Conservation (phyloP, 2,329 filamentous ascomycete species). For the Colletotrichum sp. region DNA sequence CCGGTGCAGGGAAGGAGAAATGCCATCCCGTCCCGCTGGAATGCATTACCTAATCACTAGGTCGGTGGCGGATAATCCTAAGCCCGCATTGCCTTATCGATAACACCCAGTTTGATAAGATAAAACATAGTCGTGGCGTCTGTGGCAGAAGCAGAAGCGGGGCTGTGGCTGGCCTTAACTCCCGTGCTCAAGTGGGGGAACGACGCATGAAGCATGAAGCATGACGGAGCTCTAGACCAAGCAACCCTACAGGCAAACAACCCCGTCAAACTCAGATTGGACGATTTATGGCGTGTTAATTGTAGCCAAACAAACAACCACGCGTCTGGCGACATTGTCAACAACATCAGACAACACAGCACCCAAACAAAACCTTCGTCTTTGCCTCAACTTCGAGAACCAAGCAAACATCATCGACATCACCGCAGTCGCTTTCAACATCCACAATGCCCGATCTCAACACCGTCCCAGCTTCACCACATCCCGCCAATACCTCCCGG, state of each 20-base stretch:
- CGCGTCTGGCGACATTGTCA: background rate
- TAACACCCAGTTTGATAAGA: background rate
- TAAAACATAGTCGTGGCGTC: background rate
- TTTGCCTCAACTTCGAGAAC: background rate
- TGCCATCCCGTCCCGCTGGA: background rate
- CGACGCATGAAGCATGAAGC: conserved; percentile 17
- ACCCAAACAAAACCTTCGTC: background rate
- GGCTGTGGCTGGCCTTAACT: conserved; percentile 1
- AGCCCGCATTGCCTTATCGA: accelerated
- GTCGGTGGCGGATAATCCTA: background rate
- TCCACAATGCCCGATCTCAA: conserved; percentile 59
- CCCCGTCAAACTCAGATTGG: background rate
- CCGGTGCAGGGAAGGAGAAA: background rate
- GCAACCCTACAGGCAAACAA: conserved; percentile 1
- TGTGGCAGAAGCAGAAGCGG: background rate
- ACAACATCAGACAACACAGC: background rate
- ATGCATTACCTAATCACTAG: background rate
- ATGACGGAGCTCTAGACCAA: conserved; percentile 17
- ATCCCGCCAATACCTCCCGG: conserved; percentile 44
- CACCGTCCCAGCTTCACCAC: conserved; percentile 57
- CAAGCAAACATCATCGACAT: background rate
- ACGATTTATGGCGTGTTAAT: background rate
- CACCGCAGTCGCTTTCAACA: background rate
- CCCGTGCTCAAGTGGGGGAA: background rate
- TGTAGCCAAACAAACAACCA: background rate